Evolutionary conservation across 257 asterid species (phyloP).

Genomic region (Rauvolfia tetraphylla): DNA sequence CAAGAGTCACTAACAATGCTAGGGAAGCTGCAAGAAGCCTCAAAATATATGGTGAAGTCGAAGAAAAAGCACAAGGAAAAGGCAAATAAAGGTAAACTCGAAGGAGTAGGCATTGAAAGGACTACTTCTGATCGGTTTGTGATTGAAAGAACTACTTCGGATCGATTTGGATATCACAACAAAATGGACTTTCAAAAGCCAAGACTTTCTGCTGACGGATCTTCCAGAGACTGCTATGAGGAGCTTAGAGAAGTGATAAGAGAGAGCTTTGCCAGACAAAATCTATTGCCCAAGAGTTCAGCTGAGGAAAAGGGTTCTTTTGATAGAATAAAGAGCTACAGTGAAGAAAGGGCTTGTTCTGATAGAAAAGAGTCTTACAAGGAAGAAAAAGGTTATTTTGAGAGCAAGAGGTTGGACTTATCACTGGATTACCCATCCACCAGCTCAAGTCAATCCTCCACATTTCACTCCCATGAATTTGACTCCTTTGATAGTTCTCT

Average conservation of each 20-base stretch:
- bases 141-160: slow-evolving; percentile 27
- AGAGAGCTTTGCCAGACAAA: slow-evolving; percentile 62
- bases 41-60: slow-evolving; percentile 34
- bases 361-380: slow-evolving; percentile 11
- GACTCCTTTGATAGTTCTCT: slow-evolving; percentile 39
- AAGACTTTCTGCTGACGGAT: slow-evolving; percentile 36
- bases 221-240: slow-evolving; percentile 57
- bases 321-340: slow-evolving; percentile 12
- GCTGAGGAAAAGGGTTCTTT: slow-evolving; percentile 17
- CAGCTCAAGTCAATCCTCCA: slow-evolving; percentile 58
- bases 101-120: slow-evolving; percentile 20
- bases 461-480: slow-evolving; percentile 28
- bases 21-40: slow-evolving; percentile 58
- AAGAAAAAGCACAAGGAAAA: slow-evolving; percentile 38
- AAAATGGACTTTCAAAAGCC: slow-evolving; percentile 34
- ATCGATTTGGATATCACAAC: slow-evolving; percentile 25
- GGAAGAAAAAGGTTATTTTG: slow-evolving; percentile 18
- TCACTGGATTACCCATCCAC: slow-evolving; percentile 38
- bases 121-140: slow-evolving; percentile 27
- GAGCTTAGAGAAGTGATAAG: slow-evolving; percentile 68
- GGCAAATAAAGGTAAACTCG: slow-evolving; percentile 16
- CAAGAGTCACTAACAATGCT: slow-evolving; percentile 60
- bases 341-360: slow-evolving; percentile 15
- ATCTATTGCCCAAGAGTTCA: slow-evolving; percentile 41
- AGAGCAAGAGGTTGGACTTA: slow-evolving; percentile 26